Conservation (phyloP, 2,329 filamentous ascomycete species). For the Claviceps sp. region DNA sequence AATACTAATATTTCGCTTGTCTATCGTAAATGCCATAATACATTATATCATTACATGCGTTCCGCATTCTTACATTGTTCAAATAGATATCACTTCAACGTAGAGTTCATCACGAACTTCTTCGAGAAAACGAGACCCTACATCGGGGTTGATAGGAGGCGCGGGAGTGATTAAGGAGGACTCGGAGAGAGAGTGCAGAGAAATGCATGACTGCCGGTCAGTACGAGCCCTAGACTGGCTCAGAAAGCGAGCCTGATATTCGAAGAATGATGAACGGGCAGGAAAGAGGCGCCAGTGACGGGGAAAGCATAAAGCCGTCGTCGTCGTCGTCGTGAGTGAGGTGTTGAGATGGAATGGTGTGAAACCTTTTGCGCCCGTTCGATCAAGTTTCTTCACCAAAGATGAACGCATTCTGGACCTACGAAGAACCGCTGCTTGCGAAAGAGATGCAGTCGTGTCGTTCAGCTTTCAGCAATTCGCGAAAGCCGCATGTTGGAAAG, state of each 20-base stretch:
- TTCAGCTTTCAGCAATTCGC: too few species aligned
- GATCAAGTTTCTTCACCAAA: not conserved
- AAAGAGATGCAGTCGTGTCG: too few species aligned
- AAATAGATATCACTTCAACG: not conserved
- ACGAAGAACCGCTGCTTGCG: too few species aligned
- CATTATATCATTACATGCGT: not conserved
- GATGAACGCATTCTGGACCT: too few species aligned
- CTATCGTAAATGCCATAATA: not conserved
- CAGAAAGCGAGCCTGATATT: not conserved
- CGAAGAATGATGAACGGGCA: not conserved
- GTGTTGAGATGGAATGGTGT: not conserved
- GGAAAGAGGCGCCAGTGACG: not conserved
- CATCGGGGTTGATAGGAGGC: not conserved
- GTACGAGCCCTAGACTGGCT: not conserved
- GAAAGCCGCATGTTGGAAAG: too few species aligned
- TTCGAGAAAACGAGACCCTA: not conserved
- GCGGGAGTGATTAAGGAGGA: too few species aligned
- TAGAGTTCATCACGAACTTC: not conserved
- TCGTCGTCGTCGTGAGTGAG: not conserved
- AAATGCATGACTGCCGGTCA: not conserved
- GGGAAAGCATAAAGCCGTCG: not conserved
- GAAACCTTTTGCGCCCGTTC: not conserved
- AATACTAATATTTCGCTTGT: not conserved
- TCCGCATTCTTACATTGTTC: not conserved
- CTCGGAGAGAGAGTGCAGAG: not conserved